Evolutionary conservation across 805 yeast species (phyloP), one percentile per base, ranked within the genome.

Genomic region (Ogataea henricii): DNA sequence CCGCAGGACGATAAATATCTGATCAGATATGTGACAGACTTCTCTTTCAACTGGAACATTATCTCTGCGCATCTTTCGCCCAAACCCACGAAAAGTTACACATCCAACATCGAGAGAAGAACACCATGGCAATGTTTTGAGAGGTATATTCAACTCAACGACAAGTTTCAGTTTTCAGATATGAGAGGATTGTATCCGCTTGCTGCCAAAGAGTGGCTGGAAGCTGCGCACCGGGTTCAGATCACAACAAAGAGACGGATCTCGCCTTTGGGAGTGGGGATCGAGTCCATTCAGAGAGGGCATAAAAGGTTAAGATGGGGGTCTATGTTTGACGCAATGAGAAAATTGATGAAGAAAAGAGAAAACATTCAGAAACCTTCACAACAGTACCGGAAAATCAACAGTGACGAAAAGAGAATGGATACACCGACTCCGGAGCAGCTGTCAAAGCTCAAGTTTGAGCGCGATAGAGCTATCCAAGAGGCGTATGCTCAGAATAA

Each of bases 41-140:
- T 83, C 63, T 82, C 88, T 7, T 90, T 89, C 71, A 94, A 94
- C 63, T 94, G 99, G 99, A 90, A 85, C 51, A 77, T 91, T 43
- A 89, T 94, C 18, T 82, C 97, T 2, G 87, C 91, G 6, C 88
- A 87, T 61, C 71, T 94, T 64, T 77, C 86, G 38, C 77, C 84
- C 2, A 73, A 77, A 43, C 79, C 89, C 2, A 79, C 89, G 0
- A 75, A 81, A 54, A 79, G 85, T 12, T 90, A 89, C 64, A 79
- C 83, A 32, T 87, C 98, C 0, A 90, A 89, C 60, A 89, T 90
- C 48, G 98, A 94, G 66, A 79, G 97, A 60, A 78, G 99, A 60
- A 94, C 98, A 0, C 96, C 99, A 0, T 94, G 99, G 99, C 98
- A 92, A 65, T 92, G 98, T 65, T 94, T 94, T 70, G 99, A 94